Evolutionary conservation across 2,329 filamentous ascomycete species (phyloP).

Genomic region (Hypocreales sp.): DNA sequence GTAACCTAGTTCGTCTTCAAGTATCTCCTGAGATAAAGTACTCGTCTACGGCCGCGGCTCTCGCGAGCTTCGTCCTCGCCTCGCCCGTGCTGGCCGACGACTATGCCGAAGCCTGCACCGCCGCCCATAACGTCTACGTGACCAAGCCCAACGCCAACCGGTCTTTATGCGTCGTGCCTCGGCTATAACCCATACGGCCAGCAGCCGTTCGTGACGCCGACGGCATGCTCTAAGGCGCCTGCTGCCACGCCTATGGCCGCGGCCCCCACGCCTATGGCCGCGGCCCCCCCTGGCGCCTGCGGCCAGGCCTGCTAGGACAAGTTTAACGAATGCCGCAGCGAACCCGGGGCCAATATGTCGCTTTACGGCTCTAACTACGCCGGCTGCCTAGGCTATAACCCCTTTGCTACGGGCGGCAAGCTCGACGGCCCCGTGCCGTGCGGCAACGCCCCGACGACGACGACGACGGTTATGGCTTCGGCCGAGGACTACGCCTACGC

Average conservation of each 20-base stretch:
- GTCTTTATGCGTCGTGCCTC: constrained; percentile 9
- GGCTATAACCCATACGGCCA: constrained; percentile 9
- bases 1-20: too few relatives aligned
- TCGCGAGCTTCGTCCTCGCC: constrained; percentile 1
- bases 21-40: constrained; percentile 1
- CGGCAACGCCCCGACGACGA: too few relatives aligned
- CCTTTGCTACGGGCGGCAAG: constrained; percentile 5
- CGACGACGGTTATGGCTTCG: too few relatives aligned
- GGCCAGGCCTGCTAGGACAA: constrained; percentile 5
- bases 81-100: too few relatives aligned
- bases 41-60: neutral
- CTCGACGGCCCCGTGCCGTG: constrained; percentile 8
- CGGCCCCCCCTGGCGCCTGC: constrained; percentile 5
- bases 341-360: constrained; percentile 9
- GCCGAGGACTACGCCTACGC: constrained; percentile 4
- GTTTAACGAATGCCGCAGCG: constrained; percentile 7
- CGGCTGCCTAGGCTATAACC: constrained; percentile 11
- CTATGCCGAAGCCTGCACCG: constrained; percentile 6
- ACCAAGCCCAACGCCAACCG: constrained; percentile 7
- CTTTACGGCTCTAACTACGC: constrained; percentile 10
- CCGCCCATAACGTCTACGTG: constrained; percentile 7
- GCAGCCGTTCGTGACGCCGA: neutral
- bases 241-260: too few relatives aligned
- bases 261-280: too few relatives aligned
- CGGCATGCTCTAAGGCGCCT: neutral